Evolutionary conservation across 306 rosid species (phyloP).

Genomic region (Medicago arabica): DNA sequence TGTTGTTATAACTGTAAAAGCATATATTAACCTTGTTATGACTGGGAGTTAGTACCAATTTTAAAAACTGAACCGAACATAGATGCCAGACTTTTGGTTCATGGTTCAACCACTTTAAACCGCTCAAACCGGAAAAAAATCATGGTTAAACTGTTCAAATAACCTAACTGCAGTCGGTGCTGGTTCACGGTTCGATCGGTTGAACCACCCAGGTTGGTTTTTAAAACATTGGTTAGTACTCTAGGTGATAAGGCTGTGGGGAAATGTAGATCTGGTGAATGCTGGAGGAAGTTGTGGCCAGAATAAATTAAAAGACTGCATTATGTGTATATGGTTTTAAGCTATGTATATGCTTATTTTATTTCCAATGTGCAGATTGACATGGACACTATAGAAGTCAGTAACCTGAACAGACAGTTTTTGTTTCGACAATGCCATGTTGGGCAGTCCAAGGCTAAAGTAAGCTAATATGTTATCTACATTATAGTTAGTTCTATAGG

Average conservation of each 20-base stretch:
- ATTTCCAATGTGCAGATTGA: constrained; percentile 75
- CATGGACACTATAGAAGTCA: constrained; percentile 99
- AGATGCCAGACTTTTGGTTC: neutral
- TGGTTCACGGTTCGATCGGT: neutral
- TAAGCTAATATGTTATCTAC: constrained; percentile 43
- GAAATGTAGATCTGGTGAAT: constrained; percentile 34
- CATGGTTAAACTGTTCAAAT: neutral
- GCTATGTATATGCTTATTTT: constrained; percentile 29
- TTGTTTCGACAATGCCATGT: constrained; percentile 97
- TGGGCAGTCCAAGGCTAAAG: constrained; percentile 96
- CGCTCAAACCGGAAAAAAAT: neutral
- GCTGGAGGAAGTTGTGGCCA: constrained; percentile 10
- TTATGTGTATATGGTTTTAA: constrained; percentile 26
- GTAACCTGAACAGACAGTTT: constrained; percentile 99
- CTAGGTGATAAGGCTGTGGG: constrained; percentile 28
- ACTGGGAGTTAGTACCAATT: neutral
- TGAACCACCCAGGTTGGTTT: neutral
- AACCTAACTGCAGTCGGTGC: neutral
- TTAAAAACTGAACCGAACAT: neutral
- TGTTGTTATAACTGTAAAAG: neutral
- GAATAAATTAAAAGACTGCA: neutral
- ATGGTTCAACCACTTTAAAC: neutral
- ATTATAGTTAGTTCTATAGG: constrained; percentile 27
- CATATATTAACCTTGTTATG: neutral
- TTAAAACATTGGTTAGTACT: neutral